These are phyloP conservation scores for Penicillium sp. DNA, from an alignment of 2,329 filamentous ascomycete genomes.

Conservation along the genomic window DNA sequence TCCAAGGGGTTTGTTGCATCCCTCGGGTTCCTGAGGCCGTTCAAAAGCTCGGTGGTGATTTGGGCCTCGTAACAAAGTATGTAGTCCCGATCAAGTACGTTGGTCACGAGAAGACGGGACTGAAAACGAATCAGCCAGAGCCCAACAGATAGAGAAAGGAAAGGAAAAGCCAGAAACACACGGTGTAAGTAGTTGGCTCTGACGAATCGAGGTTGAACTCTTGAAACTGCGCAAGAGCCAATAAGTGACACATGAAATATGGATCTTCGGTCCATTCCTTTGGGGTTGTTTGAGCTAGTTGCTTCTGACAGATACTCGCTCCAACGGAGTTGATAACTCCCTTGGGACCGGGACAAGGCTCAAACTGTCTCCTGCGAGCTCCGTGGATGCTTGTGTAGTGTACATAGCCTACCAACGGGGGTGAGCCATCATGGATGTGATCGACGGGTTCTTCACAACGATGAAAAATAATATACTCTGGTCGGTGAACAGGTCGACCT, in stretches of 20 bases:
- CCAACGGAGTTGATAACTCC: background rate
- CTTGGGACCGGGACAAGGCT: background rate
- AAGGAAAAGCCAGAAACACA: conserved; percentile 4
- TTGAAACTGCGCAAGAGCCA: conserved; percentile 19
- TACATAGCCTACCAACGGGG: conserved; percentile 7
- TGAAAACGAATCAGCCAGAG: conserved; percentile 6
- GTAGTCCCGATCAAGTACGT: conserved; percentile 5
- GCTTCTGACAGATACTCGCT: background rate
- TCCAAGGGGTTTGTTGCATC: background rate
- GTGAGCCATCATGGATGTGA: background rate
- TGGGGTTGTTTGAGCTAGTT: conserved; percentile 10
- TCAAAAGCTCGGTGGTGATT: conserved; percentile 11
- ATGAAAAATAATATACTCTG: conserved; percentile 7
- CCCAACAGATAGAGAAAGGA: background rate
- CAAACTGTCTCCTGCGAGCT: conserved; percentile 2
- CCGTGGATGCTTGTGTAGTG: conserved; percentile 10
- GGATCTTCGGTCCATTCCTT: conserved; percentile 16
- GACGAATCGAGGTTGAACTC: background rate
- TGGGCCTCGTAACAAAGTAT: conserved; percentile 12
- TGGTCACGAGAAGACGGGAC: conserved; percentile 16
- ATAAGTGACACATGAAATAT: conserved; percentile 17
- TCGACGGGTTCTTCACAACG: background rate
- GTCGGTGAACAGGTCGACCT: conserved; percentile 10
- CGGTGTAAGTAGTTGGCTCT: conserved; percentile 2
- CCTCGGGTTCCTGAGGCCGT: conserved; percentile 1